phyloP scores from a whole-genome alignment of 2,329 filamentous ascomycete species.

The Chrysoporthe deuterocubensis region DNA sequence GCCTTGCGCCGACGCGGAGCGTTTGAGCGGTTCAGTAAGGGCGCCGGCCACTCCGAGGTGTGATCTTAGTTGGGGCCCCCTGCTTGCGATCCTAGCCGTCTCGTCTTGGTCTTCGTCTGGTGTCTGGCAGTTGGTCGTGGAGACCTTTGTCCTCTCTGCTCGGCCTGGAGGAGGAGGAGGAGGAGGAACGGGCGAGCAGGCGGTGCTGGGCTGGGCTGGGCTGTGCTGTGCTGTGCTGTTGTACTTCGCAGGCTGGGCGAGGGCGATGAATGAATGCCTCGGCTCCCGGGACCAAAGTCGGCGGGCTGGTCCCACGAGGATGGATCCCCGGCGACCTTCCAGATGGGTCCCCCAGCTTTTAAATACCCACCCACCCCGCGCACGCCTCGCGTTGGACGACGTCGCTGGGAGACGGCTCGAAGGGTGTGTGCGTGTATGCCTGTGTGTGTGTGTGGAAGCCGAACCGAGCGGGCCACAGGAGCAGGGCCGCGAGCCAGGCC shows the following conservation, averaged over 20 bases:
- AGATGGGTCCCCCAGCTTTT: slow-evolving; percentile 21
- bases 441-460: too few relatives aligned
- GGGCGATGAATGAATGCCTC: neutral
- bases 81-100: too few relatives aligned
- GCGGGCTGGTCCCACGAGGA: neutral
- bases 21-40: neutral
- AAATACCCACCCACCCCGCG: slow-evolving; percentile 22
- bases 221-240: neutral
- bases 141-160: neutral
- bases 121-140: neutral
- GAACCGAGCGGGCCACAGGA: too few relatives aligned
- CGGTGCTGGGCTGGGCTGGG: too few relatives aligned
- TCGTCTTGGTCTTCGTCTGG: neutral
- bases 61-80: too few relatives aligned
- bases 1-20: neutral
- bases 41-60: neutral
- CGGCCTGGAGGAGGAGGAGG: too few relatives aligned
- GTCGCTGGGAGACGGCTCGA: too few relatives aligned
- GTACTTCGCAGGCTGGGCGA: too few relatives aligned
- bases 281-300: slow-evolving; percentile 9
- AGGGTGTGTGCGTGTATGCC: too few relatives aligned
- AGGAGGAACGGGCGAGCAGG: too few relatives aligned
- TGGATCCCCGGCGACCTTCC: slow-evolving; percentile 18
- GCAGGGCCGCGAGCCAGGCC: too few relatives aligned
- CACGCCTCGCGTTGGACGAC: too few relatives aligned